Evolutionary conservation across 495 filamentous ascomycete genomes (phyloP).

Genomic region (Aspergillus funiculosus): DNA sequence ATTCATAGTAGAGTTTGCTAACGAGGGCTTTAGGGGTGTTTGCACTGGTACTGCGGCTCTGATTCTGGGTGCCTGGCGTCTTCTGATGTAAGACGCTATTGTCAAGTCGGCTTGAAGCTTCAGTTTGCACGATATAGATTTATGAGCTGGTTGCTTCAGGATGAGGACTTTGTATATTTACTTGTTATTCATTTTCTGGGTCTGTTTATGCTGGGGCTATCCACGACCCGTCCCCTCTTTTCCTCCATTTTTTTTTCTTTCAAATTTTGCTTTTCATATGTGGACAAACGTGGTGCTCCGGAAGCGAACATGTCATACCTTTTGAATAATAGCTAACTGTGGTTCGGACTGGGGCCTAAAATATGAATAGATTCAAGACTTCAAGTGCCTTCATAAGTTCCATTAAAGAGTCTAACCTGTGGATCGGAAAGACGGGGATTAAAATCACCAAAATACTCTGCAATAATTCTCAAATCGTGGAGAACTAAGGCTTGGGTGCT

Average conservation of each 20-base stretch:
- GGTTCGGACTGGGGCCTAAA: neutral
- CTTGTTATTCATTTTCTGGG: neutral
- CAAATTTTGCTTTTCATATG: neutral
- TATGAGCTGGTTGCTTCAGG: neutral
- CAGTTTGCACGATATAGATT: neutral
- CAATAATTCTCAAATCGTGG: no score
- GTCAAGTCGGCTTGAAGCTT: neutral
- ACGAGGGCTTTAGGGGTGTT: slow-evolving; percentile 61
- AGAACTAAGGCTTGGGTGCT: no score
- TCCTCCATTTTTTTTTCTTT: slow-evolving; percentile 1
- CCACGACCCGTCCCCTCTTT: neutral
- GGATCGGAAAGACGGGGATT: no score
- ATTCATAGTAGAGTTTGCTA: slow-evolving; percentile 17
- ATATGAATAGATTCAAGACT: no score
- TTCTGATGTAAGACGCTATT: slow-evolving; percentile 54
- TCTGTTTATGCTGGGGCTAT: neutral
- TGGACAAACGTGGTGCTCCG: neutral
- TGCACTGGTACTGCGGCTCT: slow-evolving; percentile 90
- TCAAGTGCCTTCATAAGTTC: no score
- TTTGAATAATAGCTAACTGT: neutral
- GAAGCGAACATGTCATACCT: slow-evolving; percentile 1
- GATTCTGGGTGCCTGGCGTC: slow-evolving; percentile 91
- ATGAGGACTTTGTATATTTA: neutral
- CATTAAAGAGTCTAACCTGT: neutral
- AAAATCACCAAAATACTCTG: no score